Evolutionary conservation across 2,329 filamentous ascomycete genomes (phyloP), one percentile per base, ranked within the genome.

Genomic region (Epichloe amarillans): DNA sequence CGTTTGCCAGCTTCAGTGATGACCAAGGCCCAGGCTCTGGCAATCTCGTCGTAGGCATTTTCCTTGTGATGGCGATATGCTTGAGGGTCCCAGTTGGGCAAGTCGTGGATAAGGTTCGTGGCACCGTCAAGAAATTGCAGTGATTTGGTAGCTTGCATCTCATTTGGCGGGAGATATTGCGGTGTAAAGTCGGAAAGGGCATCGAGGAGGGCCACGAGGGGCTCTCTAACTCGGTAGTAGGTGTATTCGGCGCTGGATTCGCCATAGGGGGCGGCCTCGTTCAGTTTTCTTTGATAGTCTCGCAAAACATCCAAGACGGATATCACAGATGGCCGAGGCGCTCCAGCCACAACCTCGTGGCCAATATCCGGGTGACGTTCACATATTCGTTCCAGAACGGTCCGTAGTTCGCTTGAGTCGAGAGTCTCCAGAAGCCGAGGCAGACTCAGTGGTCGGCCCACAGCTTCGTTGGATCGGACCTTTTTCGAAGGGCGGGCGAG

Each of bases 41-140:
- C 84, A 56, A 98, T 90, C 64, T 97, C 93, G 61, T 98, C 91
- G 63, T 98, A 98, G 6, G 91, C 90, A 56, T 88, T 88, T 57
- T 95, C 85, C 68, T 96, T 96, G 72, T 95, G 88, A 60, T 95
- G 79, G 57, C 90, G 90, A 69, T 96, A 86, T 55, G 88, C 82
- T 53, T 85, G 86, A 43, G 83, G 88, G 58, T 93, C 86, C 89
- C 90, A 98, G 61, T 95, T 80, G 3, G 93, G 93, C 42, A 98
- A 75, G 39, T 83, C 77, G 66, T 98, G 90, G 51, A 97, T 86
- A 51, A 97, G 80, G 57, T 91, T 83, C 35, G 93, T 98, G 53
- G 86, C 91, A 44, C 84, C 85, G 58, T 98, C 88, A 23, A 98
- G 78, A 62, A 90, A 98, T 60, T 83, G 82, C 46, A 98, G 75